Evolutionary conservation across 2,329 filamentous ascomycete species (phyloP).

Genomic region (Fusarium sp.): DNA sequence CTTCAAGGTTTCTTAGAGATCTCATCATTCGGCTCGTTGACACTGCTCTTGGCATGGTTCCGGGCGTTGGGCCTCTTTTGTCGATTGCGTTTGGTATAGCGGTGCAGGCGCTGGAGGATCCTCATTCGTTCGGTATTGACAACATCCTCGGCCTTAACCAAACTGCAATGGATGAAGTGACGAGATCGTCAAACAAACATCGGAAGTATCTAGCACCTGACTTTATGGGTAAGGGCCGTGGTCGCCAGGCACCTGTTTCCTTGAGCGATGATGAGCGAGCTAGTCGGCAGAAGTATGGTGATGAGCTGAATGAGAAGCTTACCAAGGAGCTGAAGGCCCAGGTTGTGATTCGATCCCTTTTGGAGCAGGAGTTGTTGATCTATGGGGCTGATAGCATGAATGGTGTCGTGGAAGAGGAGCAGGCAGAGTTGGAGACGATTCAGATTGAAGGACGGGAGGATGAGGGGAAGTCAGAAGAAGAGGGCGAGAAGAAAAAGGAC

Average conservation of each 20-base stretch:
- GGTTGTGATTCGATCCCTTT: background rate
- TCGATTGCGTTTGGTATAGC: slow-evolving; percentile 14
- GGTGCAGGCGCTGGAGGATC: slow-evolving; percentile 3
- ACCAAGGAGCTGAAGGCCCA: background rate
- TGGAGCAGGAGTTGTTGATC: background rate
- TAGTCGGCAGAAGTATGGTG: background rate
- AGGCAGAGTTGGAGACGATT: accelerated
- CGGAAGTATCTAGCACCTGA: slow-evolving; percentile 5
- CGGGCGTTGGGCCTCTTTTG: background rate
- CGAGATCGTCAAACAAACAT: background rate
- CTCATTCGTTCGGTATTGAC: background rate
- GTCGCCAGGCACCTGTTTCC: accelerated
- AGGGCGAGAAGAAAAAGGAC: background rate
- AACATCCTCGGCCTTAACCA: background rate
- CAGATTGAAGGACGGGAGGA: accelerated
- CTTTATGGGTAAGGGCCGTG: background rate
- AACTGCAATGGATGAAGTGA: background rate
- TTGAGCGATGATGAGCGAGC: background rate
- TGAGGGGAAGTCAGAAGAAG: accelerated
- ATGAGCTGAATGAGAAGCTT: slow-evolving; percentile 3
- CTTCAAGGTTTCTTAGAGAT: background rate
- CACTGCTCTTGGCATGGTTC: background rate
- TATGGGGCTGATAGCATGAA: background rate
- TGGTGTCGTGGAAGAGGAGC: background rate
- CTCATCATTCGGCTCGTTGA: background rate